phyloP scores from a whole-genome alignment of 345 rosid genomes.

The Zanthoxylum bungeanum region DNA sequence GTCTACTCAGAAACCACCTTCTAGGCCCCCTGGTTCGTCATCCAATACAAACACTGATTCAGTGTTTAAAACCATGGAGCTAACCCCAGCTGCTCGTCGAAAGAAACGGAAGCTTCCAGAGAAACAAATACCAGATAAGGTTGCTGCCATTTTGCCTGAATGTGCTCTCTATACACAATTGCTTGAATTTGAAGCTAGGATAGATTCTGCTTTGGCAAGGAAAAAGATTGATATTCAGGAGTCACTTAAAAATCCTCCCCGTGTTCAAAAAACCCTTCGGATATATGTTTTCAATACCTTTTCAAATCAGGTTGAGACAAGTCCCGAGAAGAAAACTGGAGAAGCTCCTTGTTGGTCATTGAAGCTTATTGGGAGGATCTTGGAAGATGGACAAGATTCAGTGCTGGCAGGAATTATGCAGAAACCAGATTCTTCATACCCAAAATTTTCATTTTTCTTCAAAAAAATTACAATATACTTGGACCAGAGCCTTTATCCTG shows the following conservation, averaged over 20 bases:
- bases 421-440: constrained; percentile 27
- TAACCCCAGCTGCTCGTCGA: constrained; percentile 42
- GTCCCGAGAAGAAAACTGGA: constrained; percentile 26
- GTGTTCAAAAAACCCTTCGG: constrained; percentile 44
- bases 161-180: constrained; percentile 48
- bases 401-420: constrained; percentile 34
- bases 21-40: constrained; percentile 39
- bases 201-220: constrained; percentile 48
- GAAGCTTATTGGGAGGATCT: constrained; percentile 53
- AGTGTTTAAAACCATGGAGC: constrained; percentile 52
- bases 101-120: constrained; percentile 48
- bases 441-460: constrained; percentile 53
- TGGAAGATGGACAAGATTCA: constrained; percentile 61
- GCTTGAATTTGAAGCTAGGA: constrained; percentile 52
- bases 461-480: constrained; percentile 54
- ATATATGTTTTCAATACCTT: constrained; percentile 51
- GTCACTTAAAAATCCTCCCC: constrained; percentile 41
- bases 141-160: constrained; percentile 47
- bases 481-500: constrained; percentile 56
- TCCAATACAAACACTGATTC: constrained; percentile 27
- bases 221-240: constrained; percentile 49
- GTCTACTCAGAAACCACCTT: constrained; percentile 44
- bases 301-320: constrained; percentile 34
- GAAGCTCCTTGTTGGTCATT: constrained; percentile 54
- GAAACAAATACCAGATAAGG: constrained; percentile 49